Evolutionary conservation across 2,329 filamentous ascomycete species (phyloP), one percentile per base, ranked within the genome.

Genomic region (Nakataea oryzae): DNA sequence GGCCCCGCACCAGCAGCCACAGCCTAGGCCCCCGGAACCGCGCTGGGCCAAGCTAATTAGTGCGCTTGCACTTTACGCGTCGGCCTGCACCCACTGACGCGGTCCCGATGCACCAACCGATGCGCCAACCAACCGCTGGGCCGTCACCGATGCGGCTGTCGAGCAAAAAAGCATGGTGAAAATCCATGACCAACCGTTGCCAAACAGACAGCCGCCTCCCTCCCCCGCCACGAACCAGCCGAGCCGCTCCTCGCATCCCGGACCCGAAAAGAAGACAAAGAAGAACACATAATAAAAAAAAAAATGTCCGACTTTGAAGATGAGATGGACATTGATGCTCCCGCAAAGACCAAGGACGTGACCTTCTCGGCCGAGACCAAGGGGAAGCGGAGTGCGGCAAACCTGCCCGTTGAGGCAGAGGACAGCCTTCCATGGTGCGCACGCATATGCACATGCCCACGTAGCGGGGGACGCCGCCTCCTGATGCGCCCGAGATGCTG

Each of bases 381-480:
- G 75, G 93, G 93, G 73, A 97, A 97, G 77, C 85, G 92, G 69
- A 93, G 89, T 69, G 91, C 91, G 58, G 93, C 93, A 54, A 96
- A 99, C 72, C 79, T 99, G 59, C 95, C 95, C 0, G 86, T 99
- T 7, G 92, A 96, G 75, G 92, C 93, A 59, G 91, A 96, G 74
- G 95, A 99, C 73, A 93, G 88, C 66, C 76, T 99, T 24, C 95
- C 95, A 76, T 99, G 95, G 93, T 96, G 72, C 65, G 77, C 63
- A 21, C 3, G 11, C 5, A 47, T 7, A 9, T 8, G 13, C 6
- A 24, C 7, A 50, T n/a, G 11, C 1, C n/a, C n/a, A n/a, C 21
- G 17, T 9, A n/a, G 41, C 21, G 21, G 21, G 3, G 24, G 9
- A 24, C 6, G 7, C 30, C 5, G 5, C 6, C 30, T 11, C 11